Base-by-base conservation (phyloP, 148 eudicot genomes). In the Cornus controversa region DNA sequence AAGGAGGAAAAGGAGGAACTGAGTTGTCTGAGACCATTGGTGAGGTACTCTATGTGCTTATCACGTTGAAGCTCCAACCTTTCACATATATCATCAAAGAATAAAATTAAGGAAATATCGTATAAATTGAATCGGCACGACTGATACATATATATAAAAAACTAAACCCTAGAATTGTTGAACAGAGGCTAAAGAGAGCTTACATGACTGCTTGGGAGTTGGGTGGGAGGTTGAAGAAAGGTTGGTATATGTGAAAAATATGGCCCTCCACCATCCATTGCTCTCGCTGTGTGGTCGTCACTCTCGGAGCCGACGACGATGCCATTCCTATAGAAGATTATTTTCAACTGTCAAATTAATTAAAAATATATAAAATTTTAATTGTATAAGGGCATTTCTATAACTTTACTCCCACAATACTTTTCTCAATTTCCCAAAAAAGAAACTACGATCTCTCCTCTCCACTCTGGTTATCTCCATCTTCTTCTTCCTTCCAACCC, bases 1-100 rank as follows among this genome's bases (percentile, higher is more conserved):
- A 95, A 84, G 73, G 85, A 89, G 64, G 84, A 77, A 65, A 92
- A 94, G 27, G 87, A 72, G 62, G 92, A 85, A 25, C 87, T 87
- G 80, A 95, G 94, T 11, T 82, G 83, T 28, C 74, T 83, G 25
- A 95, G 92, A 45, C 96, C 91, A 31, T 84, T 90, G 73, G 82
- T 85, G 64, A 95, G 92, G 82, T 89, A 95, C 67, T 84, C 82
- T 4, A 81, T 71, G 78, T 93, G 97, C 24, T 74, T 77, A 50
- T 91, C 96, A 1, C 88, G 91, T 9, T 40, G 83, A 76, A 95
- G 80, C 85, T 95, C 97, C 40, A 95, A 68, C 90, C 97, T 94
- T 58, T 53, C n/a, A 40, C 45, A 40, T 9, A 40, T 40, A 40
- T 40, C 45, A 40, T 40, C 45, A 26, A 63, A 65, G 6, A 63